These are phyloP conservation scores for Limtongia smithiae DNA, from an alignment of 805 yeast species.

Conservation along the genomic window DNA sequence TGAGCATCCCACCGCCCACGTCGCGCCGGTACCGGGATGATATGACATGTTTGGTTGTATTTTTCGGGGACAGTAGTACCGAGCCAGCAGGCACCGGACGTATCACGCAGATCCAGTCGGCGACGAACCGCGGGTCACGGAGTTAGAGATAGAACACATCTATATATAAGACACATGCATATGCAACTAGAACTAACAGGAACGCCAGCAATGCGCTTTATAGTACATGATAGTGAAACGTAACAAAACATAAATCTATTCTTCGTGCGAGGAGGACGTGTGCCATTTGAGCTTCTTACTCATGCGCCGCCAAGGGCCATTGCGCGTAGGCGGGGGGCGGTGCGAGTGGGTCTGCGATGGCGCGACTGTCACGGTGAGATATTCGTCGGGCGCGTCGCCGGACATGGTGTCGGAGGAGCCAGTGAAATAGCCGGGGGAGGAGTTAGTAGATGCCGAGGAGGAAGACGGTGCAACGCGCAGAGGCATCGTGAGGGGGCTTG, in stretches of 20 bases:
- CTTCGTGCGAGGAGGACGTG: slow-evolving; percentile 1
- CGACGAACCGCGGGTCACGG: background rate
- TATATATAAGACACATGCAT: background rate
- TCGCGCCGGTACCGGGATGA: slow-evolving; percentile 94
- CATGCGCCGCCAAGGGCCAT: slow-evolving; percentile 18
- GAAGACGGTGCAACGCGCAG: too few species aligned
- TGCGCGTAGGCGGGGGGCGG: too few species aligned
- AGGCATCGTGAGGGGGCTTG: too few species aligned
- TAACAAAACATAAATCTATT: background rate
- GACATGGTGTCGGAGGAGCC: too few species aligned
- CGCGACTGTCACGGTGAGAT: too few species aligned
- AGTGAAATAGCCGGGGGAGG: too few species aligned
- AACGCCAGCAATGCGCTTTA: background rate
- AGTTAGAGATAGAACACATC: background rate
- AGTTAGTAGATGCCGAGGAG: too few species aligned
- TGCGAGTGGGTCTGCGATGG: too few species aligned
- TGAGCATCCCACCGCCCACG: slow-evolving; percentile 86
- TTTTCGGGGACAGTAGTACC: slow-evolving; percentile 57
- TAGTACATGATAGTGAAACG: background rate
- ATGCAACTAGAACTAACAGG: background rate
- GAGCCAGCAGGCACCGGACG: slow-evolving; percentile 10
- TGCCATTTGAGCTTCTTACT: slow-evolving; percentile 23
- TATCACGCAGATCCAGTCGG: slow-evolving; percentile 6
- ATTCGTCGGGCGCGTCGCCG: too few species aligned
- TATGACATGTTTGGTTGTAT: slow-evolving; percentile 90